Evolutionary conservation across 768 basidiomycete species (phyloP), one percentile per base, ranked within the genome.

Genomic region (Hericium erinaceus): DNA sequence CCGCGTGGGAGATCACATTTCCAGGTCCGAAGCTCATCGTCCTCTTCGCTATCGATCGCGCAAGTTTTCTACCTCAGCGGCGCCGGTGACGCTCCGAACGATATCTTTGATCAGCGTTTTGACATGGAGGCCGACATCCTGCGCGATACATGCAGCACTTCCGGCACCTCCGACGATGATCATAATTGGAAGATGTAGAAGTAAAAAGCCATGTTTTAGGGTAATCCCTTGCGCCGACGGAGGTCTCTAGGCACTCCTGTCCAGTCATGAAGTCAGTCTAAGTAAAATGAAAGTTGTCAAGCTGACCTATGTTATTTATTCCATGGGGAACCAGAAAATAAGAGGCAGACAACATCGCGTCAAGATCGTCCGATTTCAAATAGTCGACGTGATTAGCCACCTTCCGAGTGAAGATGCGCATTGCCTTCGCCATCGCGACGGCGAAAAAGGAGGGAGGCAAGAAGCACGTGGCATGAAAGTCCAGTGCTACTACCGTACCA

Each of bases 381-480:
- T 50, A 50, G 22, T 22, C 26, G 49, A 50, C 20, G 11, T 50
- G 15, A 15, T 15, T 22, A 24, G 18, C 24, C 20, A 50, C 49
- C 26, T 28, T 20, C 13, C 26, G 15, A 24, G 20, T 11, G 49
- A 50, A 50, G 49, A 8, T 22, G 24, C 4, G 1, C 49, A 22
- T 24, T 12, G 13, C 26, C 49, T 50, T 50, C 49, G 2, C n/a
- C 28, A 39, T 18, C 37, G 52, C 52, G 12, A 54, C 37, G 8
- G 26, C 52, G 52, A 54, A 37, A 28, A 54, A 54, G 52, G 52
- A 39, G 15, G 37, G 52, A n/a, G 52, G 52, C 24, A 54, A 22
- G 52, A 54, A 54, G 52, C 38, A 54, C 38, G 37, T 39, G 28
- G 38, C 52, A 41, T 16, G 15, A 39, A 54, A 54, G 28, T 54